Base-by-base conservation (phyloP, 345 rosid genomes). In the Streptanthus diversifolius region DNA sequence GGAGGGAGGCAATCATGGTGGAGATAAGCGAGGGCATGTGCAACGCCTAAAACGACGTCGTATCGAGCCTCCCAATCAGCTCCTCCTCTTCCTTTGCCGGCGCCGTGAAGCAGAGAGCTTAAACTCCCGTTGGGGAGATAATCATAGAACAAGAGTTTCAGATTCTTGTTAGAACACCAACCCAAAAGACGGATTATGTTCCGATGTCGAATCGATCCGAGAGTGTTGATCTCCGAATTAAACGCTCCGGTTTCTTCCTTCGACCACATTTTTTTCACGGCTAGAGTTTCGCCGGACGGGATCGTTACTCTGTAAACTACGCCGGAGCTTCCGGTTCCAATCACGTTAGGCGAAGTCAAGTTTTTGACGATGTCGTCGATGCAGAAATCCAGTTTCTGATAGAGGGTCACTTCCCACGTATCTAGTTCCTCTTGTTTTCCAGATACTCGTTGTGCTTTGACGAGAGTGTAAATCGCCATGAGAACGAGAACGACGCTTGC, bases 231-330 rank as follows among this genome's bases (percentile, higher is more conserved):
- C 65, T 93, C 97, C 18, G 97, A 91, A 70, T 60, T 79, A 78
- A 91, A 93, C 45, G 98, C 92, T 29, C 91, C 91, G 1, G 80
- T 81, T 69, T 91, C 95, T 45, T 93, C 95, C 4, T 85, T 65
- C 14, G 98, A 85, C 98, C 97, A 91, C 97, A 91, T 89, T 65
- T 91, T 93, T 70, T 93, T 93, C 59, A 93, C 97, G 2, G 98
- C 98, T 45, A 93, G 60, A 1, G 84, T 83, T 66, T 87, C 95
- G 5, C 96, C 96, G 14, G 85, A 84, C 5, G 91, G 86, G 18
- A 87, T 75, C 21, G 82, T 84, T 39, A 91, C 93, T 77, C 85
- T 79, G 79, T 91, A 89, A 0, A 93, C 98, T 1, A 93, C 97
- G 35, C 98, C 98, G 1, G 98, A 93, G 85, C 98, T 89, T 43